Evolutionary conservation across 257 asterid species (phyloP).

Genomic region (Petrea volubilis): DNA sequence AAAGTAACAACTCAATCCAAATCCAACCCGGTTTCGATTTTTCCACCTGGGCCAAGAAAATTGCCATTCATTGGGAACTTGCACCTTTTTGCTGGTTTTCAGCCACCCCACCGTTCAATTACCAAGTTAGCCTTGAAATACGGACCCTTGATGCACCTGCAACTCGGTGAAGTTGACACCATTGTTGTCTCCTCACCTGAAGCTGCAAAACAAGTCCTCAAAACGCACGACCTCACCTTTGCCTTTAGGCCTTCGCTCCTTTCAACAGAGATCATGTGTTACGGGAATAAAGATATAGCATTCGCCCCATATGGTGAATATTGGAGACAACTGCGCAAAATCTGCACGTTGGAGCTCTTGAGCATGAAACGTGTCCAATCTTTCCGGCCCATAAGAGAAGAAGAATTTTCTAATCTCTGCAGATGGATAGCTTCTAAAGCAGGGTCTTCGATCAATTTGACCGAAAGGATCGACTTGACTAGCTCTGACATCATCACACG

Average conservation of each 20-base stretch:
- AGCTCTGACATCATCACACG: slow-evolving; percentile 3
- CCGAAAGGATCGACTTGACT: background rate
- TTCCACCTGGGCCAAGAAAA: slow-evolving; percentile 35
- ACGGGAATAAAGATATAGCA: slow-evolving; percentile 12
- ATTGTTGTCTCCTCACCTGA: slow-evolving; percentile 33
- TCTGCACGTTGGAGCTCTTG: slow-evolving; percentile 30
- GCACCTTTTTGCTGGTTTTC: slow-evolving; percentile 24
- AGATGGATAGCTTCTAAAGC: slow-evolving; percentile 14
- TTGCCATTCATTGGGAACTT: slow-evolving; percentile 29
- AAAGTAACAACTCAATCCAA: background rate
- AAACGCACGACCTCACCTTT: slow-evolving; percentile 27
- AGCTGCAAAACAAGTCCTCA: slow-evolving; percentile 26
- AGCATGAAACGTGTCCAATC: slow-evolving; percentile 24
- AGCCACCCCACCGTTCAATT: slow-evolving; percentile 11
- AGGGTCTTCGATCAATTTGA: slow-evolving; percentile 32
- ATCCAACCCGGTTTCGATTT: background rate
- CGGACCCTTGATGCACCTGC: slow-evolving; percentile 34
- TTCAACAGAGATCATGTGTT: background rate
- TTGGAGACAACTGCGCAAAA: slow-evolving; percentile 38
- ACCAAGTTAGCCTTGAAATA: slow-evolving; percentile 26
- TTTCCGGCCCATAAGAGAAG: slow-evolving; percentile 24
- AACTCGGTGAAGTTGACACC: slow-evolving; percentile 29
- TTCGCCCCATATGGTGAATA: slow-evolving; percentile 34
- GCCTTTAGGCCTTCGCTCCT: slow-evolving; percentile 28
- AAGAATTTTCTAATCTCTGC: slow-evolving; percentile 10